Evolutionary conservation across 441 rosid species (phyloP).

Genomic region (Theobroma grandiflorum): DNA sequence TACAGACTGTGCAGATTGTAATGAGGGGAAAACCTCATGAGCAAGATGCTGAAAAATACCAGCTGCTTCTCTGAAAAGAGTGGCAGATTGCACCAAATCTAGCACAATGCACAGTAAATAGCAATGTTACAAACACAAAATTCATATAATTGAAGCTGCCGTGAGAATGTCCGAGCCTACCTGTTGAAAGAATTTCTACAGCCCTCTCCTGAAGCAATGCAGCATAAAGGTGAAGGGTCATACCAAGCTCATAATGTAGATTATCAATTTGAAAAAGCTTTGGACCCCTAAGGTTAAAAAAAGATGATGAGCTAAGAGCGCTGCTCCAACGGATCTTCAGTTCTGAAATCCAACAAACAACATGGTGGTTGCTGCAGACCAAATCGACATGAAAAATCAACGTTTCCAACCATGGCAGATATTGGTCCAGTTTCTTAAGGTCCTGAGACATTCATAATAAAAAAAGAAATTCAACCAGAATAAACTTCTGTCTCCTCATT

Average conservation of each 20-base stretch:
- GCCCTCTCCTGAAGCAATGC: slow-evolving; percentile 75
- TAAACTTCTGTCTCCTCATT: no score
- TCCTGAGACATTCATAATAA: slow-evolving; percentile 52
- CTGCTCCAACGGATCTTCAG: slow-evolving; percentile 83
- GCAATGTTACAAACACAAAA: slow-evolving; percentile 4
- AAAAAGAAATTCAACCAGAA: neutral
- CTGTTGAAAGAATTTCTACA: slow-evolving; percentile 57
- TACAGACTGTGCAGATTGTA: slow-evolving; percentile 43
- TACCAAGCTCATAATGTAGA: slow-evolving; percentile 69
- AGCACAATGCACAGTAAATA: slow-evolving; percentile 25
- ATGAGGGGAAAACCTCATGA: slow-evolving; percentile 58
- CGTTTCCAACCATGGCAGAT: slow-evolving; percentile 70
- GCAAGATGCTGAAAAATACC: slow-evolving; percentile 73
- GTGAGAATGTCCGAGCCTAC: slow-evolving; percentile 38
- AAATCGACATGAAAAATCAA: slow-evolving; percentile 57
- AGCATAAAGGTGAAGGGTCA: slow-evolving; percentile 67
- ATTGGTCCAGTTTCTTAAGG: slow-evolving; percentile 64
- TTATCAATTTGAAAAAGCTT: slow-evolving; percentile 63
- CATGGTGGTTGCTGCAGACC: slow-evolving; percentile 41
- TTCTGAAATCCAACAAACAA: slow-evolving; percentile 47
- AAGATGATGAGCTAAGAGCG: slow-evolving; percentile 54
- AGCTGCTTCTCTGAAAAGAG: slow-evolving; percentile 77
- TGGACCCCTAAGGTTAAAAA: slow-evolving; percentile 63
- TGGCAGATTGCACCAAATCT: slow-evolving; percentile 67
- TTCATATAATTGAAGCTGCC: neutral